A percentile compares a stretch with the other conserved stretches of the same genome.
These are phyloP conservation scores for Sphaerostilbella broomeana DNA, from an alignment of 2,329 filamentous ascomycete genomes.

Conservation along the genomic window DNA sequence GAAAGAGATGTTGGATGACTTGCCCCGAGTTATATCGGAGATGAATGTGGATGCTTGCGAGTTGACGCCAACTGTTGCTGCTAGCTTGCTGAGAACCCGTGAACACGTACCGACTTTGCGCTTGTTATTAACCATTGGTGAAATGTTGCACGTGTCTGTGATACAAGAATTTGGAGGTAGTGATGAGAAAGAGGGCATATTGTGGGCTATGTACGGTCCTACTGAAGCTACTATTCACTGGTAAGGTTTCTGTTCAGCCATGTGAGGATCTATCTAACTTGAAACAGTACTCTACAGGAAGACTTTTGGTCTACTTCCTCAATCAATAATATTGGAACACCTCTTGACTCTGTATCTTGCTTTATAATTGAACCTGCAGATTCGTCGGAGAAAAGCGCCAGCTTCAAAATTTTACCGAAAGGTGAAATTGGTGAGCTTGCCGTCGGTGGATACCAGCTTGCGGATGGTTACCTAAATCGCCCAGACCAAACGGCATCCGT, in stretches of 20 bases:
- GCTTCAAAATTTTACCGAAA: conserved; percentile 50
- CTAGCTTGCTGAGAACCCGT: conserved; percentile 65
- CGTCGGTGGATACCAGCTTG: conserved; percentile 73
- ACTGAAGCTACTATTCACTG: conserved; percentile 90
- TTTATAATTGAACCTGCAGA: conserved; percentile 55
- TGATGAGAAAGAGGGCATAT: conserved; percentile 48
- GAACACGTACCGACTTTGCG: conserved; percentile 60
- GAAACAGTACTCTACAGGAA: conserved; percentile 62
- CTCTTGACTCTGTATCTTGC: conserved; percentile 73
- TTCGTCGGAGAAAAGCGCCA: conserved; percentile 14
- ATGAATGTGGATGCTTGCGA: conserved; percentile 77
- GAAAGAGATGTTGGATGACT: conserved; percentile 63
- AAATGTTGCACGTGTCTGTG: conserved; percentile 78
- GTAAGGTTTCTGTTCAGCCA: conserved; percentile 26
- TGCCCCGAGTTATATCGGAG: conserved; percentile 57
- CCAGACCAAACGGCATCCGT: conserved; percentile 64
- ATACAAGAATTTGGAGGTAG: conserved; percentile 71
- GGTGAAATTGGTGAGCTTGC: conserved; percentile 74
- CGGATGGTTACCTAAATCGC: conserved; percentile 74
- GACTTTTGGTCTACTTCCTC: conserved; percentile 50
- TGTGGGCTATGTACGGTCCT: conserved; percentile 92
- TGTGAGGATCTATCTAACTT: conserved; percentile 1
- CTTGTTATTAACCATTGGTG: conserved; percentile 78
- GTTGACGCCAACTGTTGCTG: conserved; percentile 80
- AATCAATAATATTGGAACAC: conserved; percentile 66